These are phyloP conservation scores for Trametes gibbosa DNA, from an alignment of 768 basidiomycete species.

Conservation along the genomic window DNA sequence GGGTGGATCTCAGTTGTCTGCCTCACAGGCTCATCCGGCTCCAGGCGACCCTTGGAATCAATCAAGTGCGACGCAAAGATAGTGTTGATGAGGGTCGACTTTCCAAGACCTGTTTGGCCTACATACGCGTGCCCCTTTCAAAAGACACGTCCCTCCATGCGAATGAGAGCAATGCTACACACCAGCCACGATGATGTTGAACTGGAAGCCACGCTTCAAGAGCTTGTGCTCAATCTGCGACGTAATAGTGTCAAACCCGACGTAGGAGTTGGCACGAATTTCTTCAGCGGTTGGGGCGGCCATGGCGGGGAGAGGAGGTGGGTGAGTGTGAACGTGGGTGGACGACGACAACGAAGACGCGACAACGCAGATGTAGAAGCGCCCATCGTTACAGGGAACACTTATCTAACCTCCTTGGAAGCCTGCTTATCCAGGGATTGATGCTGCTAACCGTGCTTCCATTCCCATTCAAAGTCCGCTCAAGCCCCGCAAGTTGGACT, in stretches of 20 bases:
- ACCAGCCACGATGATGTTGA: constrained; percentile 98
- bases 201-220: constrained; percentile 98
- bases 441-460: no score
- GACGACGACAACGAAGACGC: constrained; percentile 13
- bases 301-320: constrained; percentile 15
- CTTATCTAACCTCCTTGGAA: constrained; percentile 12
- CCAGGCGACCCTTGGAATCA: constrained; percentile 93
- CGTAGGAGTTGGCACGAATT: constrained; percentile 89
- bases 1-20: constrained; percentile 98
- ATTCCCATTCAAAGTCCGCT: constrained; percentile 2
- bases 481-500: neutral
- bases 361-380: constrained; percentile 15
- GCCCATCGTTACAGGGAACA: constrained; percentile 12
- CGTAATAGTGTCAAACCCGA: constrained; percentile 98
- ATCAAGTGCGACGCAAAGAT: constrained; percentile 98
- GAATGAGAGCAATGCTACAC: constrained; percentile 26
- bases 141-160: neutral
- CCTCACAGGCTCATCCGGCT: constrained; percentile 83
- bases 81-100: constrained; percentile 98
- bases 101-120: constrained; percentile 98
- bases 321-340: constrained; percentile 7
- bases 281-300: constrained; percentile 55
- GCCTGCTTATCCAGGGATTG: no score
- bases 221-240: constrained; percentile 99
- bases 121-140: constrained; percentile 7